Percentiles rank a stretch among this genome's conserved stretches.
Conservation (phyloP, 2,329 filamentous ascomycete species). For the Periconia digitata region DNA sequence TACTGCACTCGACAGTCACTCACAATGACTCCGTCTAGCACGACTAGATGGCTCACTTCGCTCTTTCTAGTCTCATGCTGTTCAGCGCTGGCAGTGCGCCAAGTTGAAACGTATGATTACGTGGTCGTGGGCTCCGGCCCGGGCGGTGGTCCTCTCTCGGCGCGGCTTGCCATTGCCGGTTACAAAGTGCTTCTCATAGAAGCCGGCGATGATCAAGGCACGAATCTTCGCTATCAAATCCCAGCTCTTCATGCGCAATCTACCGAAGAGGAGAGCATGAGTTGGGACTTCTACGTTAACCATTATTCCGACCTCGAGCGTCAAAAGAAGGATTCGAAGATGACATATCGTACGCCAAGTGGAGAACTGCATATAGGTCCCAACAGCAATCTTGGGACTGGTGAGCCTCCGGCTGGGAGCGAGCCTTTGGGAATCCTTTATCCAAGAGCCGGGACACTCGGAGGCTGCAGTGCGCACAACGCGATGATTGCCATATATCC, state of each 20-base stretch:
- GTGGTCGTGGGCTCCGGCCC: conserved; percentile 43
- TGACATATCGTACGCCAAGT: conserved; percentile 40
- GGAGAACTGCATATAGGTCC: conserved; percentile 53
- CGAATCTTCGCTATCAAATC: conserved; percentile 52
- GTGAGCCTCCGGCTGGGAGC: conserved; percentile 51
- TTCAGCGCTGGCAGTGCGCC: no score
- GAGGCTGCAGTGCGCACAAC: conserved; percentile 62
- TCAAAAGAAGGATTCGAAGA: conserved; percentile 53
- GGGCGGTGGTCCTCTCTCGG: conserved; percentile 61
- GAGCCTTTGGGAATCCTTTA: conserved; percentile 56
- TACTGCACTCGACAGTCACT: no score
- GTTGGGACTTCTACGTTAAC: conserved; percentile 64
- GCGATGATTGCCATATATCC: conserved; percentile 61
- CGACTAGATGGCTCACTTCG: no score
- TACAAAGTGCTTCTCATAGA: conserved; percentile 60
- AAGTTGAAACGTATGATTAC: conserved; percentile 27
- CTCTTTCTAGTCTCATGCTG: no score
- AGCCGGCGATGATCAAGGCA: conserved; percentile 59
- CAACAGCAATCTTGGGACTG: conserved; percentile 18
- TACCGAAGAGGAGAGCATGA: conserved; percentile 56
- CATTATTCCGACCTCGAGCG: conserved; percentile 58
- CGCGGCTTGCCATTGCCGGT: conserved; percentile 58
- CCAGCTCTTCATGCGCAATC: conserved; percentile 53
- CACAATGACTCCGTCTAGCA: no score
- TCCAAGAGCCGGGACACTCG: conserved; percentile 58